Evolutionary conservation across 106 monocot genomes (phyloP).

Genomic region (Alisma plantagoaquatica): DNA sequence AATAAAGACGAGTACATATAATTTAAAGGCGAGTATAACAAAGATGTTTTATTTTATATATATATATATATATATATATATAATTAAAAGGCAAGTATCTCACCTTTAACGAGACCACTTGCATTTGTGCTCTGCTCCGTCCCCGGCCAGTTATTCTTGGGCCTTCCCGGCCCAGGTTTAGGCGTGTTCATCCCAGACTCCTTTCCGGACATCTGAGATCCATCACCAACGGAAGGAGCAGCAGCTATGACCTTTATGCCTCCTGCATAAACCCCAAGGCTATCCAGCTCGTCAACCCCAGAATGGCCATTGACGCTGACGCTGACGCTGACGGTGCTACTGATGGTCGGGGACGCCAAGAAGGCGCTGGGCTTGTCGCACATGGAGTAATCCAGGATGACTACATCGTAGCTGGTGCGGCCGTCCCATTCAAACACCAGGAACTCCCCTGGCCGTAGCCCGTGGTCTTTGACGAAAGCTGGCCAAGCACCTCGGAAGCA

Average conservation of each 20-base stretch:
- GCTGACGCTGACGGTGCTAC: not conserved
- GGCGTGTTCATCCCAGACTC: not conserved
- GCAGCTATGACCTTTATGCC: too few relatives aligned
- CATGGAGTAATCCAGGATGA: conserved; percentile 29
- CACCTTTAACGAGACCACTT: too few relatives aligned
- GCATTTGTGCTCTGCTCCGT: too few relatives aligned
- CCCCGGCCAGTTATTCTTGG: too few relatives aligned
- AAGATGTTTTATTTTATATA: too few relatives aligned
- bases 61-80: too few relatives aligned
- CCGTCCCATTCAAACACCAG: conserved; percentile 42
- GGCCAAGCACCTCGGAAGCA: conserved; percentile 40
- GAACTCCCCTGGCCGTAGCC: conserved; percentile 31
- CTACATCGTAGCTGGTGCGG: conserved; percentile 20
- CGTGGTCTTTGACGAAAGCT: conserved; percentile 36
- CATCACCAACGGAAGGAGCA: too few relatives aligned
- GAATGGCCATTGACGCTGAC: not conserved
- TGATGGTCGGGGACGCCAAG: not conserved
- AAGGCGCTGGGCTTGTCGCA: conserved; percentile 38
- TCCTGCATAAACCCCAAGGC: not conserved
- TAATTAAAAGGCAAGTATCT: too few relatives aligned
- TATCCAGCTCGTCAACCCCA: not conserved
- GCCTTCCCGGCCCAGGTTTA: not conserved
- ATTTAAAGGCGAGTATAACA: too few relatives aligned
- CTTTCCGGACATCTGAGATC: not conserved
- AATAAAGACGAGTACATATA: too few relatives aligned